Evolutionary conservation across 2,329 filamentous ascomycete species (phyloP).

Genomic region (Fusarium mexicanum): DNA sequence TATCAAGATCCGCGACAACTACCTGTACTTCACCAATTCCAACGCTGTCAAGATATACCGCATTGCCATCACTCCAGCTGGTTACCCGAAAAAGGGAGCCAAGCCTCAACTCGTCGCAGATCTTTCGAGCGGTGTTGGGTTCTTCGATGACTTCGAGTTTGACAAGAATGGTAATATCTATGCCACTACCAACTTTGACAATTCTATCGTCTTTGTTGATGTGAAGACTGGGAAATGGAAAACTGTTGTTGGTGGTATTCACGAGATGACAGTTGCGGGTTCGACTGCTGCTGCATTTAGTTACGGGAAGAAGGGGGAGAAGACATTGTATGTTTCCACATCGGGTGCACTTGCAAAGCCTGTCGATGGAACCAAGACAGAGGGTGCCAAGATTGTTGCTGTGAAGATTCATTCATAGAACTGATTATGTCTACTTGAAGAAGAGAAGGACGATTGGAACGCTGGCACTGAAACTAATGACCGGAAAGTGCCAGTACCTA

Average conservation of each 20-base stretch:
- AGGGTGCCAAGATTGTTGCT: constrained; percentile 37
- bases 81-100: constrained; percentile 20
- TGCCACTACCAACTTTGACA: constrained; percentile 33
- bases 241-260: constrained; percentile 20
- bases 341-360: constrained; percentile 25
- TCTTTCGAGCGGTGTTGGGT: constrained; percentile 9
- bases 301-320: constrained; percentile 10
- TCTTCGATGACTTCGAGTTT: constrained; percentile 40
- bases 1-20: background rate
- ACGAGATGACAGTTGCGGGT: constrained; percentile 34
- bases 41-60: constrained; percentile 23
- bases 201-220: constrained; percentile 32
- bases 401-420: background rate
- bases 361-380: constrained; percentile 25
- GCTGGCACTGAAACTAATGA: no score
- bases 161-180: constrained; percentile 34
- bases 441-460: background rate
- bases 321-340: constrained; percentile 25
- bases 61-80: constrained; percentile 20
- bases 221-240: constrained; percentile 14
- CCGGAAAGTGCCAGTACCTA: background rate
- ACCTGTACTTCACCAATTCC: constrained; percentile 6
- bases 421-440: fast-evolving
- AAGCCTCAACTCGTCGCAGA: constrained; percentile 31
- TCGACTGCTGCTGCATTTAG: constrained; percentile 35